Base-by-base conservation (phyloP, 2,329 filamentous ascomycete species). In the Xylariales sp. region DNA sequence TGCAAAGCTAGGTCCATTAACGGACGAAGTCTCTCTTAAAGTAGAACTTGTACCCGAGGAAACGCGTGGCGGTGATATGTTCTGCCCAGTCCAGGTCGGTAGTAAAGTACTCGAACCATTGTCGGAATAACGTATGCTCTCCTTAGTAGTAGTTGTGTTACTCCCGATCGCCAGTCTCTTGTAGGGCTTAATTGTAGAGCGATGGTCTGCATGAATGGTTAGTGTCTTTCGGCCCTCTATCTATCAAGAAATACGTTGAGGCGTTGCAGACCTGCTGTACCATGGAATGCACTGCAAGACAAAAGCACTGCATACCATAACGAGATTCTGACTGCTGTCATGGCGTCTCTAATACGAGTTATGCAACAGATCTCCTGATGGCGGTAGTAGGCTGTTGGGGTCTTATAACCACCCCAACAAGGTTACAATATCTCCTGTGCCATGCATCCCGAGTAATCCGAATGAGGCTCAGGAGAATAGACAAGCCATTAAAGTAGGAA, bases 221-320 rank as follows among this genome's bases (percentile, higher is more conserved):
- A 68, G 62, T 53, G 52, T 62, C 57, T 62, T 55, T 67, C 5
- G 23, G 30, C 23, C 36, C 32, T 32, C 23, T 45, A 56, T 32
- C 16, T 46, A n/a, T 45, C 55, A 64, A 69, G 55, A 57, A 63
- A 57, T 39, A 45, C 41, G 30, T 58, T 41, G 43, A 65, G 54
- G 34, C 52, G 23, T 56, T 12, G 54, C 62, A 49, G 49, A 68
- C 65, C 58, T 65, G 49, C 28, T 57, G 45, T 54, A 16, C 39
- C 56, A 34, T 50, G 36, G 39, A 57, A 59, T 64, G 57, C 55
- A 55, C 43, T 41, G 48, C 48, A 64, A 12, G 39, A 70, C 32
- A 70, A 46, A 49, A 68, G 55, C 54, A 68, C 65, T 55, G 59
- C 65, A 64, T 55, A 68, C 61, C 62, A 70, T 23, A 68, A 50